Evolutionary conservation across 1,284 basidiomycete genomes (phyloP).

Genomic region (Marasmius oreades): DNA sequence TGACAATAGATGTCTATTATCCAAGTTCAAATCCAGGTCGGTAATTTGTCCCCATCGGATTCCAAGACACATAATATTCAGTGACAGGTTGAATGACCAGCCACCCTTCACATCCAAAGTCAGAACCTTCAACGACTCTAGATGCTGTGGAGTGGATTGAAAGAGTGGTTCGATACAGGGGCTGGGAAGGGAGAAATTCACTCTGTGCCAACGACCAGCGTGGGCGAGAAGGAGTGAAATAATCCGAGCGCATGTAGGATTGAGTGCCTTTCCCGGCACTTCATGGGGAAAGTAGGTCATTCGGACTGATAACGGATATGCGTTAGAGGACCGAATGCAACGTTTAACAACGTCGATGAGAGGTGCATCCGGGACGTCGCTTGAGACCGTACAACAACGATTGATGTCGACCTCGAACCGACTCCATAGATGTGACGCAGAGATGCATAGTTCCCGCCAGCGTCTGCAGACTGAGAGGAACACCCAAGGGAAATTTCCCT

Average conservation of each 20-base stretch:
- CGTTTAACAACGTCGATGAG: constrained; percentile 18
- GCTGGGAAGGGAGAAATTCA: constrained; percentile 30
- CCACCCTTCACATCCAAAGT: constrained; percentile 25
- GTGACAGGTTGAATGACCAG: constrained; percentile 13
- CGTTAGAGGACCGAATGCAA: constrained; percentile 36
- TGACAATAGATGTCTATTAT: constrained; percentile 26
- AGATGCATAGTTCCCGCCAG: constrained; percentile 32
- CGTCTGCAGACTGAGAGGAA: constrained; percentile 31
- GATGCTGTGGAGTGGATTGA: constrained; percentile 17
- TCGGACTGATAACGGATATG: constrained; percentile 30
- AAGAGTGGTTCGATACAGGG: constrained; percentile 23
- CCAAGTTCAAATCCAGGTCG: constrained; percentile 31
- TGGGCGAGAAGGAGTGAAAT: constrained; percentile 29
- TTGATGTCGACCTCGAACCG: constrained; percentile 29
- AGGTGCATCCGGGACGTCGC: neutral
- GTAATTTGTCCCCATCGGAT: constrained; percentile 37
- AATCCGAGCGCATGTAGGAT: constrained; percentile 25
- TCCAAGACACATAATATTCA: constrained; percentile 23
- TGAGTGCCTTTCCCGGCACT: constrained; percentile 18
- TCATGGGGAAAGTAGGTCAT: constrained; percentile 17
- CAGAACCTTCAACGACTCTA: constrained; percentile 27
- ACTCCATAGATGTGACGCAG: constrained; percentile 37
- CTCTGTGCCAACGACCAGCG: constrained; percentile 30
- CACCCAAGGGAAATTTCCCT: constrained; percentile 27
- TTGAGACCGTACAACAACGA: constrained; percentile 13